A percentile compares a stretch with the other conserved stretches of the same genome.
Conservation (phyloP, 2,329 filamentous ascomycete species). For the Dactylonectria macrodidyma region DNA sequence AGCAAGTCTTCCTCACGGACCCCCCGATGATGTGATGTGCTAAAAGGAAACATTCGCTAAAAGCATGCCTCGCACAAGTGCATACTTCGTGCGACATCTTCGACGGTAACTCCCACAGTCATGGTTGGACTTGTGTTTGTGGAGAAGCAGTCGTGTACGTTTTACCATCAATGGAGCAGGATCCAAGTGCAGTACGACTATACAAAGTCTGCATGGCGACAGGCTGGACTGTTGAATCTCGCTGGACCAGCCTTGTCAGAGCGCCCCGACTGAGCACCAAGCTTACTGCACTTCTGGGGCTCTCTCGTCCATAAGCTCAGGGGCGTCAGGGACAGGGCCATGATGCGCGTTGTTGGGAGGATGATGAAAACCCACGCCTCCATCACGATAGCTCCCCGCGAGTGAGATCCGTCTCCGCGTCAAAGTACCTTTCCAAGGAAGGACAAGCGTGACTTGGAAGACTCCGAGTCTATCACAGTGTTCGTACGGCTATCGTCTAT, state of each 20-base stretch:
- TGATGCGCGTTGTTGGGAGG: background rate
- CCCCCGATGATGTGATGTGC: constrained; percentile 23
- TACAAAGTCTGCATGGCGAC: background rate
- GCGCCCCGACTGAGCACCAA: background rate
- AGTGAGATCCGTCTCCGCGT: constrained; percentile 15
- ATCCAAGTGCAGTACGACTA: background rate
- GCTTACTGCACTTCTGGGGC: background rate
- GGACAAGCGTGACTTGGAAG: constrained; percentile 18
- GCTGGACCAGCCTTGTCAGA: constrained; percentile 7
- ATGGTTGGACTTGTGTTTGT: constrained; percentile 1
- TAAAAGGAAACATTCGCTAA: background rate
- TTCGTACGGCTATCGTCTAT: background rate
- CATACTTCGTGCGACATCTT: background rate
- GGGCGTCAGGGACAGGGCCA: constrained; percentile 5
- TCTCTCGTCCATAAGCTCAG: constrained; percentile 14
- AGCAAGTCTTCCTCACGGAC: constrained; percentile 10
- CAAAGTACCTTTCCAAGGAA: constrained; percentile 2
- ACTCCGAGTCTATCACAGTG: background rate
- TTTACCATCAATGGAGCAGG: background rate
- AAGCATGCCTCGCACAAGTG: background rate
- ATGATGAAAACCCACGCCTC: background rate
- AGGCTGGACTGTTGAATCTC: background rate
- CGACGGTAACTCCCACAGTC: background rate
- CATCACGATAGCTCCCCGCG: background rate
- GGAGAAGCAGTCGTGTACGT: background rate